These are phyloP conservation scores for Nitzschia putrida DNA, from an alignment of 108 stramenopile species.

Conservation along the genomic window DNA sequence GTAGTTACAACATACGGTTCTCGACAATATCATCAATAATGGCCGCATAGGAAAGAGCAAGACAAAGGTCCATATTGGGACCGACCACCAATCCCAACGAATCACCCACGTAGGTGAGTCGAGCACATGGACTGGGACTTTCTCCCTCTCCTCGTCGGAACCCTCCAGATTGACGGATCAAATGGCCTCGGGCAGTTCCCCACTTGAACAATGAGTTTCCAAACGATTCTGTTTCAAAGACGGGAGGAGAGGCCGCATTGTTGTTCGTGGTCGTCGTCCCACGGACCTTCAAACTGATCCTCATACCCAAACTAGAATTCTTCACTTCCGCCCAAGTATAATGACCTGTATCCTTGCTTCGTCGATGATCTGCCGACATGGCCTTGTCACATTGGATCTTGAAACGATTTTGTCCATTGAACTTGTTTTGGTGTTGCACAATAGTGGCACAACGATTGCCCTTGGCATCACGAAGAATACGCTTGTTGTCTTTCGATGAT, in stretches of 20 bases:
- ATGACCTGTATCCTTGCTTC: slow-evolving; percentile 6
- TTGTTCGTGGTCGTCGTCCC: too few relatives aligned
- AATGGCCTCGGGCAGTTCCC: slow-evolving; percentile 3
- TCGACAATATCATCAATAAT: slow-evolving; percentile 21
- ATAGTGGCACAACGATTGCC: slow-evolving; percentile 5
- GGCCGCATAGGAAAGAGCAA: slow-evolving; percentile 14
- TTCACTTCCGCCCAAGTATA: slow-evolving; percentile 18
- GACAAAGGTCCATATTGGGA: slow-evolving; percentile 7
- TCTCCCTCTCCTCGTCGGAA: background rate
- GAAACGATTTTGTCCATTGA: slow-evolving; percentile 8
- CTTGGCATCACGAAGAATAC: background rate
- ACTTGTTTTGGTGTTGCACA: background rate
- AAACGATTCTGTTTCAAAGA: slow-evolving; percentile 6
- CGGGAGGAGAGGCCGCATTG: background rate
- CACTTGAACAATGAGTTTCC: slow-evolving; percentile 12
- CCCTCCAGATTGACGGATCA: slow-evolving; percentile 2
- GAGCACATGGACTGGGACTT: background rate
- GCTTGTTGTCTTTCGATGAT: background rate
- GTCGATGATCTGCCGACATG: background rate
- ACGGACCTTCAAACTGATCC: slow-evolving; percentile 3
- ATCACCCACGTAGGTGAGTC: slow-evolving; percentile 4
- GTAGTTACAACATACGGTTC: slow-evolving; percentile 15
- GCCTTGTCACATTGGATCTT: slow-evolving; percentile 13
- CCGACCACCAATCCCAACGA: background rate
- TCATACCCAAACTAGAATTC: slow-evolving; percentile 11